Evolutionary conservation across 495 filamentous ascomycete genomes (phyloP), one percentile per base, ranked within the genome.

Genomic region (Aspergillus steynii): DNA sequence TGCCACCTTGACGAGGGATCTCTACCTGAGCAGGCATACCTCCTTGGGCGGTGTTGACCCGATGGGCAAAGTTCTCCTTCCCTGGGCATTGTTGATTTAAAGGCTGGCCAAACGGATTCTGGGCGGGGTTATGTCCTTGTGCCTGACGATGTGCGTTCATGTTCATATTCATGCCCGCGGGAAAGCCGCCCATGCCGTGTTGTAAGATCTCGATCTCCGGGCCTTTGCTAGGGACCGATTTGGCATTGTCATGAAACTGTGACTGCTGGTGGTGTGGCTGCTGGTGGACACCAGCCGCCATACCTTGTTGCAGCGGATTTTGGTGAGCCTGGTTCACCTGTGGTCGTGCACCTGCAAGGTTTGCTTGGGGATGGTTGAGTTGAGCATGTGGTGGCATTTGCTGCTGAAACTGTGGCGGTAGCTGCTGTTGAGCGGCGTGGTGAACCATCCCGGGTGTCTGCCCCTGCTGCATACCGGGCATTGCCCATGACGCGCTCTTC

Each of bases 391-490:
- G 54, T 1, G 58, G 61, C 37, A 28, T 50, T 15, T 61, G 60
- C 5, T 63, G 63, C 12, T 63, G 61, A 14, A 58, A 53, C 45
- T 56, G 52, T 14, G 61, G 55, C 1, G 25, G 56, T 7, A 29
- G 28, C 32, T 60, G 52, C 45, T 61, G 63, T 47, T 61, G 63
- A 5, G 20, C 55, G 26, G 47, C 20, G 28, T 61, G 51, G 12
- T 58, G 27, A 28, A 58, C 42, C 46, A 50, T 50, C 5, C 47
- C 34, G 7, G 53, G 53, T 8, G 28, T 28, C 45, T 51, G 58
- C 7, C 25, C 28, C 25, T 56, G 59, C 8, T 56, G 29, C 56
- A 50, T 29, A 9, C 8, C 15, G n/a, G 58, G 29, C 6, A 45
- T 47, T 26, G 37, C 9, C 56, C 63, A 61, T 31, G 29, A 51